phyloP scores from a whole-genome alignment of 495 filamentous ascomycete genomes.

The Xylaria acuta region DNA sequence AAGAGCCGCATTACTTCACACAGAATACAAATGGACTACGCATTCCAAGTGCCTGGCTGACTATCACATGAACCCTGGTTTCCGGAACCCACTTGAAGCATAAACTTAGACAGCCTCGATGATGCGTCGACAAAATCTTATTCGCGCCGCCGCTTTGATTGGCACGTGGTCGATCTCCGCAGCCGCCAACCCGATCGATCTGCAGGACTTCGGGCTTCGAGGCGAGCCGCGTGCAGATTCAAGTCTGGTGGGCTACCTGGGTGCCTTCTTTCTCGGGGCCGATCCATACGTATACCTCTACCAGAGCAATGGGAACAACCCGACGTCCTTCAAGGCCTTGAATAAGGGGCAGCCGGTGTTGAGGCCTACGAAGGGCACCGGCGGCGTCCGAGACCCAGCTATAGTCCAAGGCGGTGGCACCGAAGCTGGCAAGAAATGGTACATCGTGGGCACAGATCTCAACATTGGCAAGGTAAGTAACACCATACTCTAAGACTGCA shows the following conservation, averaged over 20 bases:
- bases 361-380: constrained; percentile 56
- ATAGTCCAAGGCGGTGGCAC: constrained; percentile 54
- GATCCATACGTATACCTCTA: constrained; percentile 63
- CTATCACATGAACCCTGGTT: neutral
- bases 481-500: neutral
- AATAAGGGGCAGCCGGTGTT: constrained; percentile 56
- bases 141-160: neutral
- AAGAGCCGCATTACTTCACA: neutral
- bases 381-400: constrained; percentile 57
- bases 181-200: constrained; percentile 29
- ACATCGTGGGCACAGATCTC: constrained; percentile 60
- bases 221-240: constrained; percentile 45
- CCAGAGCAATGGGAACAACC: constrained; percentile 57
- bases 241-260: constrained; percentile 54
- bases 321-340: constrained; percentile 53
- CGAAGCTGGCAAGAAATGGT: constrained; percentile 60
- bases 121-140: neutral
- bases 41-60: neutral
- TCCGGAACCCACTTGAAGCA: neutral
- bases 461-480: constrained; percentile 54
- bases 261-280: constrained; percentile 60
- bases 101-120: neutral
- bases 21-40: neutral
- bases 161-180: neutral
- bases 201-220: constrained; percentile 29